phyloP scores from a whole-genome alignment of 306 rosid species.

The Quillaja saponaria region DNA sequence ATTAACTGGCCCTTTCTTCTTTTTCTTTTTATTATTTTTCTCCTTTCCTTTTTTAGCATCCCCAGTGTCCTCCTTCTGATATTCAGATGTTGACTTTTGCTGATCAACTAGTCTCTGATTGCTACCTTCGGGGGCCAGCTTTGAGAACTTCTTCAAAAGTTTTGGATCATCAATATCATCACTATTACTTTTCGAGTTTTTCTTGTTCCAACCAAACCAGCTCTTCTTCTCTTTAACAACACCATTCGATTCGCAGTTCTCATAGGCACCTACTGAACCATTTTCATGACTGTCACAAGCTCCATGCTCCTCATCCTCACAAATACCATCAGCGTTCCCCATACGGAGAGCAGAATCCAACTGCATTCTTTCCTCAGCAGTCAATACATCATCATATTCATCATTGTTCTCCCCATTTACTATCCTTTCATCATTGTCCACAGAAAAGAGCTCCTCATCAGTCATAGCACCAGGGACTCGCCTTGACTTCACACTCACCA shows the following conservation, averaged over 20 bases:
- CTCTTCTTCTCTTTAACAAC: constrained; percentile 83
- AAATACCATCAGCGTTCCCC: constrained; percentile 70
- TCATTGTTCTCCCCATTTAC: constrained; percentile 77
- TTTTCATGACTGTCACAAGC: constrained; percentile 63
- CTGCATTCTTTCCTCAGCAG: constrained; percentile 94
- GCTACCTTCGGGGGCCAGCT: constrained; percentile 73
- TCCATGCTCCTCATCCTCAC: constrained; percentile 80
- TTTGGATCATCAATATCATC: constrained; percentile 80
- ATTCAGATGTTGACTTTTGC: constrained; percentile 67
- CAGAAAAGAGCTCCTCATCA: constrained; percentile 95
- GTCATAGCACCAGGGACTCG: constrained; percentile 99
- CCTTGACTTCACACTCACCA: constrained; percentile 98
- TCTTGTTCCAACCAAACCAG: constrained; percentile 99
- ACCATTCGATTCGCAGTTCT: constrained; percentile 72
- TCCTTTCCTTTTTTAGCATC: constrained; percentile 86
- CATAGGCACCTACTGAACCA: constrained; percentile 55
- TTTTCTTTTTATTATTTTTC: constrained; percentile 73
- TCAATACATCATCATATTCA: constrained; percentile 87
- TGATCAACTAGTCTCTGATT: constrained; percentile 65
- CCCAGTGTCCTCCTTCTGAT: constrained; percentile 57
- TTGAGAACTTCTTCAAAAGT: constrained; percentile 65
- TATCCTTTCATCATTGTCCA: constrained; percentile 77
- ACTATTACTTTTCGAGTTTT: constrained; percentile 52
- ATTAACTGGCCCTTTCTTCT: constrained; percentile 65
- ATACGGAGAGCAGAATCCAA: constrained; percentile 86